A percentile compares a stretch with the other conserved stretches of the same genome.
Conservation (phyloP, 441 rosid genomes). For the Gossypium gossypioides region DNA sequence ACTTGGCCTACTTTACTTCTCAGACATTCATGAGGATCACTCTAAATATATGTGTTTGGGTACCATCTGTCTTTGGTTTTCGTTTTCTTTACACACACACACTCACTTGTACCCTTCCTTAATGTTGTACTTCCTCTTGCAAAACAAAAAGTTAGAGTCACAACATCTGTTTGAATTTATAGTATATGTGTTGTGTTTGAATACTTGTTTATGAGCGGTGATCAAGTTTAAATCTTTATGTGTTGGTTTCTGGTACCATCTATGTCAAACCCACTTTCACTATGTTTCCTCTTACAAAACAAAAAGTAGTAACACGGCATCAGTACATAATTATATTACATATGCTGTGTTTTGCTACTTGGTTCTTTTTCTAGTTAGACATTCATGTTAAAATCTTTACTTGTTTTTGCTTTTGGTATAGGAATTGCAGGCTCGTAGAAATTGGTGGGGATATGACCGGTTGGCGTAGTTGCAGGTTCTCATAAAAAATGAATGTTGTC, state of each 20-base stretch:
- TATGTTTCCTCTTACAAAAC: too few relatives aligned
- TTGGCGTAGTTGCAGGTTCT: not conserved
- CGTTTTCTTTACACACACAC: too few relatives aligned
- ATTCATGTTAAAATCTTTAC: too few relatives aligned
- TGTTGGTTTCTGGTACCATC: not conserved
- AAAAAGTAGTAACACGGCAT: too few relatives aligned
- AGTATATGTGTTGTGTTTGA: not conserved
- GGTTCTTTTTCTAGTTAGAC: too few relatives aligned
- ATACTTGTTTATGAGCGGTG: not conserved
- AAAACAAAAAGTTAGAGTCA: not conserved
- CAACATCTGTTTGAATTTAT: not conserved
- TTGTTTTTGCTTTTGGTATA: not conserved
- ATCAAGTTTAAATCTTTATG: not conserved
- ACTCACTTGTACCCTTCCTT: not conserved
- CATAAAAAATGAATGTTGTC: not conserved
- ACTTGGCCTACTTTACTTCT: too few relatives aligned
- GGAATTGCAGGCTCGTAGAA: conserved; percentile 15
- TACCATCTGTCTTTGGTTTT: too few relatives aligned
- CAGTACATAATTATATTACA: too few relatives aligned
- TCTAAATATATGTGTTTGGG: too few relatives aligned
- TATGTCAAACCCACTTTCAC: too few relatives aligned
- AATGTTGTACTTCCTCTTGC: not conserved
- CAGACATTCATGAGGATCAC: too few relatives aligned
- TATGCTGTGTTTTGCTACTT: too few relatives aligned
- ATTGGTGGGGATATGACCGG: not conserved